A percentile compares a stretch with the other conserved stretches of the same genome.
These are phyloP conservation scores for Sporisorium graminicola DNA, from an alignment of 1,284 basidiomycete genomes.

Conservation along the genomic window DNA sequence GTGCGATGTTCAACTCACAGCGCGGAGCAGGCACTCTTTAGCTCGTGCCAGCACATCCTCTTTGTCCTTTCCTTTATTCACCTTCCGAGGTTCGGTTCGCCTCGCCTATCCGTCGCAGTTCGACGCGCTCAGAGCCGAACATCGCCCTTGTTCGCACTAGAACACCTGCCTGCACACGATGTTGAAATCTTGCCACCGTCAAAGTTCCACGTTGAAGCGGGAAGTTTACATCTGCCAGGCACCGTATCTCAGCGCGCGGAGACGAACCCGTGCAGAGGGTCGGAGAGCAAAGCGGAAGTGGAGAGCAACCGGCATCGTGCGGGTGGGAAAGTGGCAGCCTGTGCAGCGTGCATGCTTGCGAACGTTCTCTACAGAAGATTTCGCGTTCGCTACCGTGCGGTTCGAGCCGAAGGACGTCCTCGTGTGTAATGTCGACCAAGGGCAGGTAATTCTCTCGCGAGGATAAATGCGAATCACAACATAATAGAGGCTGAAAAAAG, in stretches of 20 bases:
- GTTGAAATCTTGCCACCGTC: too few species aligned
- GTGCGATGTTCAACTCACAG: not conserved
- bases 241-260: too few species aligned
- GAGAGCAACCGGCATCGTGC: not conserved
- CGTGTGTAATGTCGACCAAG: too few species aligned
- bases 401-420: not conserved
- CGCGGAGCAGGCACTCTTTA: not conserved
- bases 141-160: too few species aligned
- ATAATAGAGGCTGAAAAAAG: not conserved
- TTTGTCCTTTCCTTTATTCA: too few species aligned
- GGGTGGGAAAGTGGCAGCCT: not conserved
- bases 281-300: too few species aligned
- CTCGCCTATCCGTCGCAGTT: not conserved
- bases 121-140: not conserved
- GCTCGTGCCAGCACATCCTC: slow-evolving; percentile 3
- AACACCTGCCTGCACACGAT: too few species aligned
- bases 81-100: not conserved
- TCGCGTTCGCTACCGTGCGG: not conserved
- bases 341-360: not conserved
- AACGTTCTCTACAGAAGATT: slow-evolving; percentile 4
- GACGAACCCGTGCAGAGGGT: too few species aligned
- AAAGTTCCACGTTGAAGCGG: too few species aligned
- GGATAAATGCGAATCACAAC: not conserved
- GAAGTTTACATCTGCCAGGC: too few species aligned
- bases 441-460: not conserved